Evolutionary conservation across 2,329 filamentous ascomycete genomes (phyloP), one percentile per base, ranked within the genome.

Genomic region (Thyridium curvatum): DNA sequence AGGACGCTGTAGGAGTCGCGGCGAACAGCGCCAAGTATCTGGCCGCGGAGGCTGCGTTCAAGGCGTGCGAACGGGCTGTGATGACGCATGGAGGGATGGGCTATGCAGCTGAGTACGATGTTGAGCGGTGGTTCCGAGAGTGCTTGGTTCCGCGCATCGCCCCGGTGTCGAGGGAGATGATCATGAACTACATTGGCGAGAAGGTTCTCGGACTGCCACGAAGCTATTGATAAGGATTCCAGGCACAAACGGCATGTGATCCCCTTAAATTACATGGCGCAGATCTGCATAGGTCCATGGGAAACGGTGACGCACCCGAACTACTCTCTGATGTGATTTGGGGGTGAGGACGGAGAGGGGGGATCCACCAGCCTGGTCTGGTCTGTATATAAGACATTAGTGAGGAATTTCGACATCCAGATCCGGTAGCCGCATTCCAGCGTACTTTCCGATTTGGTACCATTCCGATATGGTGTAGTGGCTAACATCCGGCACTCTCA

Each of bases 11-110:
- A 1, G 82, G 81, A 0, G 70, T 84, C 1, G 79, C 78, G 31
- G 76, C 77, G 48, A 81, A 86, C 58, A 81, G 75, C 46, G 82
- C 80, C 30, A 87, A 88, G 59, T 86, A 84, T 47, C 52, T 86
- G 51, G 80, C 79, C 3, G 78, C 77, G 0, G 79, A 83, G 53
- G 76, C 77, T 4, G 77, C 78, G 0, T 82, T 79, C 44, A 67
- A 64, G 30, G 76, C 79, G 3, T 82, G 77, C 47, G 78, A 83
- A 58, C 62, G 74, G 34, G 76, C 75, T 0, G 69, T 82, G 1
- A 52, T 82, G 49, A 71, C 70, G 9, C 69, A 76, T 37, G 78
- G 78, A 0, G 79, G 78, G 0, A 82, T 83, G 75, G 78, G 78
- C 1, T 83, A 83, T 50, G 77, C 79, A 1, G 64, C 68, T 30